Evolutionary conservation across 345 rosid genomes (phyloP), one percentile per base, ranked within the genome.

Genomic region (Garcia nutans): DNA sequence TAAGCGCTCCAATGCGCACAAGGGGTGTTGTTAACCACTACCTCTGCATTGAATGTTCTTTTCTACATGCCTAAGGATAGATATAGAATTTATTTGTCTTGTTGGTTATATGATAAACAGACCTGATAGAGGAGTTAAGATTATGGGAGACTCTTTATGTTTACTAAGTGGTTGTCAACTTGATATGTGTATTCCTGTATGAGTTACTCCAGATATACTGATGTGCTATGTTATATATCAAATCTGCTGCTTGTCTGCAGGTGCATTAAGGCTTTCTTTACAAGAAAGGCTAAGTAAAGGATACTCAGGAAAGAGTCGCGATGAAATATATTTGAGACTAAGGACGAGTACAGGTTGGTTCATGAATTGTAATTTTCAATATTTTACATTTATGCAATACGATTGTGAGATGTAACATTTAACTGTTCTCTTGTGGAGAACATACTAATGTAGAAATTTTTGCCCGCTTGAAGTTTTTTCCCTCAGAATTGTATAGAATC

Each of bases 241-340:
- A 15, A 52, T 22, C 76, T 83, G 17, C 68, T 17, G 24, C 68
- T 83, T 73, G 65, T 79, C 75, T 50, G 23, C 78, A 96, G 98
- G 93, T 88, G 94, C 97, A 73, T 88, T 96, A 74, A 87, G 97
- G 75, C 98, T 83, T 86, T 91, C 96, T 74, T 81, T 96, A 33
- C 98, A 96, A 78, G 97, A 89, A 65, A 87, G 97, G 82, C 91
- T 96, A 70, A 88, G 97, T 87, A 93, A 93, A 81, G 90, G 90
- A 68, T 87, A 92, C 47, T 84, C 93, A 8, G 95, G 98, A 70
- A 89, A 79, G 90, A 74, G 82, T 78, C 90, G 93, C 50, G 99
- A 93, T 87, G 95, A 93, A 87, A 96, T 96, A 75, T 79, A 87
- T 78, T 80, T 96, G 76, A 93, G 89, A 83, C 92, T 96, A 80